Conservation (phyloP, 2,329 filamentous ascomycete species). For the Tolypocladium nubicola region DNA sequence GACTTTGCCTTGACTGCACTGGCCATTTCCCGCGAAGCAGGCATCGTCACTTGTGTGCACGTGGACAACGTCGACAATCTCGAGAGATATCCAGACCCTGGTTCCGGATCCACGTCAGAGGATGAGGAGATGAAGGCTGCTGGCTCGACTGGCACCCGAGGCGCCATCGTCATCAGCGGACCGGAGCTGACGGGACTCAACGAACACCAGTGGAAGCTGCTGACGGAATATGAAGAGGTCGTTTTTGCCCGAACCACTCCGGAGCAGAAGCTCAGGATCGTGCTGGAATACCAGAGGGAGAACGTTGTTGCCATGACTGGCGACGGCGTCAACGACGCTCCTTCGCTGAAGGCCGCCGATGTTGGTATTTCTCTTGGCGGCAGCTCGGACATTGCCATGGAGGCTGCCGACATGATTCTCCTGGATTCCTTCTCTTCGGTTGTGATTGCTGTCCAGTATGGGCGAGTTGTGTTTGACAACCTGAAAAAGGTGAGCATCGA, state of each 20-base stretch:
- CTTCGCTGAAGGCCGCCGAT: constrained; percentile 69
- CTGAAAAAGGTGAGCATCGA: constrained; percentile 47
- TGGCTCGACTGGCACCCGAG: constrained; percentile 9
- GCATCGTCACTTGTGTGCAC: constrained; percentile 50
- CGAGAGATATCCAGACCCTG: constrained; percentile 17
- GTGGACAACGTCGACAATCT: constrained; percentile 47
- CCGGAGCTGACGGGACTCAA: constrained; percentile 55
- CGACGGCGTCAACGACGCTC: constrained; percentile 80
- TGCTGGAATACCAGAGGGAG: constrained; percentile 59
- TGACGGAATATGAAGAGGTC: constrained; percentile 58
- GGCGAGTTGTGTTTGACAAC: constrained; percentile 70
- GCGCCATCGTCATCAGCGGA: constrained; percentile 53
- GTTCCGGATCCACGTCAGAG: constrained; percentile 1
- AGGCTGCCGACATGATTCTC: constrained; percentile 72
- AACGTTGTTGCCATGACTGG: constrained; percentile 75
- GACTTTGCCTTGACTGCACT: constrained; percentile 67
- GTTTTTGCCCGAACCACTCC: constrained; percentile 67
- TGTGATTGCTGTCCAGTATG: constrained; percentile 61
- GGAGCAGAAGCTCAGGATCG: constrained; percentile 70
- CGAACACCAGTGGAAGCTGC: constrained; percentile 56
- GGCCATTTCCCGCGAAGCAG: constrained; percentile 62
- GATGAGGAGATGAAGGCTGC: constrained; percentile 12
- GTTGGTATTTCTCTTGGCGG: constrained; percentile 74
- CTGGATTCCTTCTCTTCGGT: constrained; percentile 65
- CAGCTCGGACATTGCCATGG: constrained; percentile 74